Evolutionary conservation across 768 basidiomycete species (phyloP), one percentile per base, ranked within the genome.

Genomic region (Podaxis sp.): DNA sequence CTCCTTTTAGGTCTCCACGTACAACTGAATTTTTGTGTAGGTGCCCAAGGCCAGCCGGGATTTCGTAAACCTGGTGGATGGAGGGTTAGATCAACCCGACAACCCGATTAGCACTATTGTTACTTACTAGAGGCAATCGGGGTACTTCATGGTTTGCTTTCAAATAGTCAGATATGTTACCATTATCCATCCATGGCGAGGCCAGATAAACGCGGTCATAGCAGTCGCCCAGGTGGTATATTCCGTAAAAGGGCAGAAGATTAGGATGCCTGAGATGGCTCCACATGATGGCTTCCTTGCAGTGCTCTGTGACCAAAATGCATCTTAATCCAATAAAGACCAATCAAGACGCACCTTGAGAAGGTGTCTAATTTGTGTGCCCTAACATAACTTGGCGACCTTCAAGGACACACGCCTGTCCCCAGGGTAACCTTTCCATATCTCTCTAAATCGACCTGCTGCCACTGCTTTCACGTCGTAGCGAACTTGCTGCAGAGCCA

Each of bases 171-270:
- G 66, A 68, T 22, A 77, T 62, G 41, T 75, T 76, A 0, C 78
- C 78, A 52, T 75, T 71, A 28, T 73, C 66, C 76, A 78, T 77
- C 77, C 75, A 78, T 12, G 77, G 75, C 0, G 75, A 76, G 1
- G 78, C 73, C 17, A 77, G 72, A 40, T 74, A 73, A n/a, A 77
- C 61, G 50, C 74, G 69, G 10, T 63, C 65, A 40, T 68, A 66
- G 12, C 56, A 58, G 56, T 76, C 74, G 8, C 64, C 62, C 3
- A 74, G 56, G 40, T 66, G 66, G 58, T 69, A 71, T 2, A 78
- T 71, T 1, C 77, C 77, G 12, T 73, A 73, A 54, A 80, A 79
- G 2, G 77, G 79, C 11, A 79, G 72, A n/a, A 80, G 68, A 61
- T 74, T 72, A 1, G 66, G 58, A 50, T 73, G 70, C 7, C 64